Conservation (phyloP, 2,329 filamentous ascomycete species). For the Xylariales sp. region DNA sequence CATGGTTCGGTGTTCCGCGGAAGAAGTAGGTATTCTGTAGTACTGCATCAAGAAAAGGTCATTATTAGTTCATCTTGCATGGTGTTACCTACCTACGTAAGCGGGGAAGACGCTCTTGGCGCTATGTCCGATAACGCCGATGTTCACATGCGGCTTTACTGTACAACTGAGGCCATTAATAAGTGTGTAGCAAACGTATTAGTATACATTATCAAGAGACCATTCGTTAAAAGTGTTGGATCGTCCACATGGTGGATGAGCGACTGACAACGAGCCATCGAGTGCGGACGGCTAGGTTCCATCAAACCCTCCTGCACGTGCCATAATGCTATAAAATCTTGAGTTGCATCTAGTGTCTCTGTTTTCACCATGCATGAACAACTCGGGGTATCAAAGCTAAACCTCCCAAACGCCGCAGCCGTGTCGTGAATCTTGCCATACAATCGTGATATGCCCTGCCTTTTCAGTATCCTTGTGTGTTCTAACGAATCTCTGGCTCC, state of each 20-base stretch:
- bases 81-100: neutral
- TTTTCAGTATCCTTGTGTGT: neutral
- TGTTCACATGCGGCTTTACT: neutral
- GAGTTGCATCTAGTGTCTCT: neutral
- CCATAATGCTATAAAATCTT: neutral
- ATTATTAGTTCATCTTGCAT: constrained; percentile 17
- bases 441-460: constrained; percentile 20
- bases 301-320: neutral
- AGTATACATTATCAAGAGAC: neutral
- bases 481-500: constrained; percentile 56
- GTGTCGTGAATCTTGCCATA: constrained; percentile 16
- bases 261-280: neutral
- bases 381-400: constrained; percentile 37
- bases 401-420: constrained; percentile 32
- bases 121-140: constrained; percentile 35
- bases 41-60: neutral
- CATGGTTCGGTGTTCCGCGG: neutral
- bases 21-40: neutral
- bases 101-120: neutral
- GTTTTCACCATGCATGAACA: constrained; percentile 6
- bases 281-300: neutral
- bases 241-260: neutral
- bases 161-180: too few relatives aligned
- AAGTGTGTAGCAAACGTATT: neutral
- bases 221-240: neutral